Base-by-base conservation (phyloP, 2,329 filamentous ascomycete genomes). In the Lasiodiplodia gonubiensis region DNA sequence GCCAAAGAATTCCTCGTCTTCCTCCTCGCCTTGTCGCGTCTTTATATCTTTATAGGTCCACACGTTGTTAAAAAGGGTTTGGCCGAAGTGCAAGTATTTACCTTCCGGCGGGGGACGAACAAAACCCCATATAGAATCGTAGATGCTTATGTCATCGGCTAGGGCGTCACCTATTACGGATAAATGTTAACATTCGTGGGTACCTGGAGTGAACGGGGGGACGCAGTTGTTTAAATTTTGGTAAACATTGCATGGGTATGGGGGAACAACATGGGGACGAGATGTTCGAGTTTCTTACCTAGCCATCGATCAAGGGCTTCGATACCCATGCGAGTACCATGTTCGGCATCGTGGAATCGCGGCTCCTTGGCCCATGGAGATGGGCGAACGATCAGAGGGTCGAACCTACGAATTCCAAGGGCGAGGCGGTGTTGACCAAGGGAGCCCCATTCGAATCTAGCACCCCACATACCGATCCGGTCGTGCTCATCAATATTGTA, bases 391-490 rank as follows among this genome's bases (percentile, higher is more conserved):
- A 10, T n/a, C 21, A 55, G 18, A 18, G 63, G 23, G 21, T 65
- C 63, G 16, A 65, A 59, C 7, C 39, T 59, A 16, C 53, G 52
- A 2, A 66, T 39, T 6, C 64, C 64, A 16, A 66, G 27, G 8
- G 42, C 54, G 30, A 59, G 64, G 3, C 53, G 52, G 42, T 66
- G 52, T 42, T 49, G 53, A 27, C 52, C 42, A 11, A 48, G 21
- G 6, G 25, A 23, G n/a, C 63, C 52, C 63, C 63, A 66, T 7
- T 66, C 63, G 25, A 55, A 55, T 16, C 63, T 37, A 11, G 23
- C 39, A 8, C 23, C 10, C 57, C 57, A 48, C 12, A 48, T 27
- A 8, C 18, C 11, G 16, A 30, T 33, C 8, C 23, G 11, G 23
- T n/a, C 11, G 6, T n/a, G 2, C 7, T 39, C 39, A 21, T 61